Base-by-base conservation (phyloP, 2,329 filamentous ascomycete genomes). In the Fusarium dimerum region DNA sequence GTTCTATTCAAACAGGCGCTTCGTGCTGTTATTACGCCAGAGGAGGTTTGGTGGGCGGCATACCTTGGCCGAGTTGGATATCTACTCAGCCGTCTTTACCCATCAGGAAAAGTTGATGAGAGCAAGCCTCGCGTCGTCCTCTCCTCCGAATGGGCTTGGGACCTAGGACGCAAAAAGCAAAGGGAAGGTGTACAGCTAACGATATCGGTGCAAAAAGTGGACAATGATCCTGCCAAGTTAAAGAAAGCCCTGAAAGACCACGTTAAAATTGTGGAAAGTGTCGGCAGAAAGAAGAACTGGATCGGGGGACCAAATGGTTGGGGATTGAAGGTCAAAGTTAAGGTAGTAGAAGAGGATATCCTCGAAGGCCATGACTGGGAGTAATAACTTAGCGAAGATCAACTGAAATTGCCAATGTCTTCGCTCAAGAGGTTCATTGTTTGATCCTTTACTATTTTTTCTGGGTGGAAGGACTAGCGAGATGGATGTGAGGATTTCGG, bases 201-300 rank as follows among this genome's bases (percentile, higher is more conserved):
- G 2, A 46, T 56, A 11, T 56, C 51, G 12, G 18, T 56, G n/a
- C 54, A 56, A 16, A 56, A 54, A 16, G 32, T 56, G 36, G 48
- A 48, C 11, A 11, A 56, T 15, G 54, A 56, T 39, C 51, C 54
- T 3, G 47, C 47, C 11, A 56, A 54, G 18, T 40, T 56, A 13
- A 56, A 56, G 30, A 32, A 54, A 10, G 54, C 54, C 1, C 34
- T 56, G 2, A 40, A 30, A 12, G 54, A 54, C 12, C 47, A 56
- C 41, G 54, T 54, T 1, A 56, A 51, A 1, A 51, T 56, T 29
- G 54, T 54, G 40, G 54, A 56, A 20, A 56, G 51, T 32, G 46
- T 56, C 12, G 51, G 54, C 2, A 56, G 54, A 42, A 54, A 55
- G 34, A 55, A 51, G 42, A 56, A 56, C 20, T 56, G 54, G 54